Base-by-base conservation (phyloP, 257 asterid genomes). In the Primulina eburnea region DNA sequence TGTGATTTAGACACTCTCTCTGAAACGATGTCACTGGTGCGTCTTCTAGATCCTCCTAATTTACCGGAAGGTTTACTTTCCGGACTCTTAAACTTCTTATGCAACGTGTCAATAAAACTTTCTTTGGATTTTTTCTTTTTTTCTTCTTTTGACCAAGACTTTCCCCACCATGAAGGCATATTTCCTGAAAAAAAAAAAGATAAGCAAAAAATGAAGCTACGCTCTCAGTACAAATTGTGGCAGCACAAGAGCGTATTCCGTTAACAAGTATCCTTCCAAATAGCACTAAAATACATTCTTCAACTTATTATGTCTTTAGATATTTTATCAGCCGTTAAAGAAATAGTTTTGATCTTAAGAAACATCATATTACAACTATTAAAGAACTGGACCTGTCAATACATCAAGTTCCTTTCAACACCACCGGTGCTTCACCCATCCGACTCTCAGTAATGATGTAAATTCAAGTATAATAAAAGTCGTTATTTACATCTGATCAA, bases 151-250 rank as follows among this genome's bases (percentile, higher is more conserved):
- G 96, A 88, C 11, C 96, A 84, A 79, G 95, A 86, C 88, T 86
- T 88, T 70, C 90, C 90, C 96, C 95, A 91, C 96, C 96, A 94
- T 80, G 97, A 71, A 81, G 87, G 97, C 99, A 94, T 94, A 77
- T 84, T 91, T 83, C 71, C 90, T 85, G 85, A 1, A 24, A 75
- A 60, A 79, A 76, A n/a, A 71, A 69, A 73, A 75, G 65, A 66
- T 43, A 56, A 64, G 33, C 20, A 60, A 63, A 68, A 73, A 1
- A 62, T 29, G 29, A 66, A 38, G 47, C 35, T 64, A 50, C 40
- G 62, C 57, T 55, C 71, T 55, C 78, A 76, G 68, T 47, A 61
- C 68, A 65, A 59, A 55, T 65, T 61, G 50, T 52, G 62, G 74
- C 67, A 65, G 24, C 53, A 7, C 20, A 17, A 26, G 20, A 63